Conservation (phyloP, 495 filamentous ascomycete species). For the Penicillium mononematosum region DNA sequence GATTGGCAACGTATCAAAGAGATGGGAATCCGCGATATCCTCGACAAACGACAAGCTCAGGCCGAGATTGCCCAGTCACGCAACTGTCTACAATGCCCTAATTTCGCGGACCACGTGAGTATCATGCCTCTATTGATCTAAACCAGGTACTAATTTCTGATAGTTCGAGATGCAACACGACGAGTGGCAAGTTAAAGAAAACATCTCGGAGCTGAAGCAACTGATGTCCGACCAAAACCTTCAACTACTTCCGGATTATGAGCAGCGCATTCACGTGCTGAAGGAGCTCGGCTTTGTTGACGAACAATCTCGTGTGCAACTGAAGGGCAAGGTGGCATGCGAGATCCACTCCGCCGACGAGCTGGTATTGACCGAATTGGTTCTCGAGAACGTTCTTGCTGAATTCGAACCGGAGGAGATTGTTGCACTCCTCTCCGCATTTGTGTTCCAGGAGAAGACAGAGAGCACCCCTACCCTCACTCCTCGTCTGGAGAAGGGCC, state of each 20-base stretch:
- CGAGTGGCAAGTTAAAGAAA: slow-evolving; percentile 90
- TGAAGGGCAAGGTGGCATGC: slow-evolving; percentile 98
- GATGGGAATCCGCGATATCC: slow-evolving; percentile 68
- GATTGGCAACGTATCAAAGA: slow-evolving; percentile 79
- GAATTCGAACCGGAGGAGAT: slow-evolving; percentile 97
- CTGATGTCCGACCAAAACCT: slow-evolving; percentile 95
- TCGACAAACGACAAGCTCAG: slow-evolving; percentile 64
- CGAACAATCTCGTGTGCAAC: slow-evolving; percentile 73
- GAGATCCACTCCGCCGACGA: slow-evolving; percentile 98
- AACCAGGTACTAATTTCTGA: slow-evolving; percentile 1
- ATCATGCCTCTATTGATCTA: not conserved
- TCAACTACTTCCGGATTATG: slow-evolving; percentile 95
- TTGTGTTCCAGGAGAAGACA: slow-evolving; percentile 99
- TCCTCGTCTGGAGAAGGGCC: slow-evolving; percentile 76
- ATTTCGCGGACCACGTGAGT: slow-evolving; percentile 84
- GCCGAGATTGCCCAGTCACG: slow-evolving; percentile 56
- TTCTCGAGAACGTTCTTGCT: slow-evolving; percentile 93
- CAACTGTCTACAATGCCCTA: slow-evolving; percentile 62
- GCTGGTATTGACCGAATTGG: slow-evolving; percentile 92
- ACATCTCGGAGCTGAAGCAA: slow-evolving; percentile 78
- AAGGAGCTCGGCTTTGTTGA: slow-evolving; percentile 91
- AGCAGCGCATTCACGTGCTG: slow-evolving; percentile 88
- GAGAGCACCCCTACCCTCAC: slow-evolving; percentile 81
- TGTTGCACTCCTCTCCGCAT: slow-evolving; percentile 86
- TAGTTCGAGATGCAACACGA: slow-evolving; percentile 90